Percentiles rank a stretch among this genome's conserved stretches.
Evolutionary conservation across 345 rosid genomes (phyloP).

Genomic region (Eutrema heterophyllum): DNA sequence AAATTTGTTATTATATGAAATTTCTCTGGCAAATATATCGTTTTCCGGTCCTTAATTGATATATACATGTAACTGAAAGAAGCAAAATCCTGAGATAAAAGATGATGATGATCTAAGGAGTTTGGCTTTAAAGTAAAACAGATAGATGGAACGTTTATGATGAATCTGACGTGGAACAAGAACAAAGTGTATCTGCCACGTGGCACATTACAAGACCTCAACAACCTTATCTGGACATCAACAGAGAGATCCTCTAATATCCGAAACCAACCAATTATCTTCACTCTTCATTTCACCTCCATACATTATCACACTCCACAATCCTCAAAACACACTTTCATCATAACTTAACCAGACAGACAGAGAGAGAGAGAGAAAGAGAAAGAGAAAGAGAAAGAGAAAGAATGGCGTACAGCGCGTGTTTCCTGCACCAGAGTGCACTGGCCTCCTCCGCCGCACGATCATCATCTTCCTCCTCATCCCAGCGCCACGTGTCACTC

Average conservation of each 20-base stretch:
- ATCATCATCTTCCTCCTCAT: constrained; percentile 38
- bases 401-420: constrained; percentile 75
- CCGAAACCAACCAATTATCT: constrained; percentile 49
- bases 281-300: constrained; percentile 29
- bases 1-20: too few species aligned
- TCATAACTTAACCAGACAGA: background rate
- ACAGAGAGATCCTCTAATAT: constrained; percentile 46
- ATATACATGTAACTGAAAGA: background rate
- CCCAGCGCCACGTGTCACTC: constrained; percentile 49
- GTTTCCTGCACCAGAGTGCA: constrained; percentile 81
- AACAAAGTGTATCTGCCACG: constrained; percentile 26
- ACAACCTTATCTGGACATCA: constrained; percentile 63
- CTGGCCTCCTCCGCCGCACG: constrained; percentile 46
- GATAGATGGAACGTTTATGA: background rate
- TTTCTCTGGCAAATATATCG: too few species aligned
- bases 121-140: background rate
- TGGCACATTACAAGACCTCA: constrained; percentile 43
- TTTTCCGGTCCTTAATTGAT: too few species aligned
- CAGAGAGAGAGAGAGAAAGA: background rate
- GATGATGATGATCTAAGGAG: too few species aligned
- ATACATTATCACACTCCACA: constrained; percentile 16
- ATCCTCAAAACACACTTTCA: background rate
- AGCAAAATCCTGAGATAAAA: background rate
- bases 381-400: background rate
- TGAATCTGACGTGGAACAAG: constrained; percentile 26